Conservation (phyloP, 139 green algal genomes). For the Volvox reticuliferus region DNA sequence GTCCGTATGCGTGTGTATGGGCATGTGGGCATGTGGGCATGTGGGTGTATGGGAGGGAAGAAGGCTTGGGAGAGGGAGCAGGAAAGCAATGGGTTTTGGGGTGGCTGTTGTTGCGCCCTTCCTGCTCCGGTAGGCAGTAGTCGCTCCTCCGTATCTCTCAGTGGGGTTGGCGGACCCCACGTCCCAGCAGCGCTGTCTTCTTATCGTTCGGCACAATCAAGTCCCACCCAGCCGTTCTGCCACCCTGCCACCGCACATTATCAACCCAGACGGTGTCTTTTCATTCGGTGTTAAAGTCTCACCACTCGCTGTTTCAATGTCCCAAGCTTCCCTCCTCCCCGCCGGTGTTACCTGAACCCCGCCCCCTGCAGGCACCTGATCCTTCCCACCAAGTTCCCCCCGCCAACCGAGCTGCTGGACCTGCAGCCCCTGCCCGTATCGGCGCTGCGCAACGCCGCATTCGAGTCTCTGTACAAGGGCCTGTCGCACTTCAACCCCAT, state of each 20-base stretch:
- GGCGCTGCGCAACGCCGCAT: conserved; percentile 89
- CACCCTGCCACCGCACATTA: too few species aligned
- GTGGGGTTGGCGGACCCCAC: too few species aligned
- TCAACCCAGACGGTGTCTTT: too few species aligned
- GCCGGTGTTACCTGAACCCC: not conserved
- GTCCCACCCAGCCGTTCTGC: too few species aligned
- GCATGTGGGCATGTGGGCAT: not conserved
- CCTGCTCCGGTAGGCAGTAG: too few species aligned
- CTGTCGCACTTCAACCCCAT: conserved; percentile 97
- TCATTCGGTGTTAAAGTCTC: not conserved
- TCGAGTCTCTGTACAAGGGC: conserved; percentile 87
- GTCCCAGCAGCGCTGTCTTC: too few species aligned
- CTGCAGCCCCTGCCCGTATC: conserved; percentile 96
- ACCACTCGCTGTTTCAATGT: not conserved
- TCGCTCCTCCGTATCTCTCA: too few species aligned
- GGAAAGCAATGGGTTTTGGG: too few species aligned
- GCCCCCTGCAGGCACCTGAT: conserved; percentile 92
- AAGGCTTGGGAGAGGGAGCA: too few species aligned
- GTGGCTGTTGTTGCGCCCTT: too few species aligned
- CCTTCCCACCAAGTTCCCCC: conserved; percentile 93
- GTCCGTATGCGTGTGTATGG: conserved; percentile 8
- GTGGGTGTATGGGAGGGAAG: not conserved
- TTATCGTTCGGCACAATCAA: too few species aligned
- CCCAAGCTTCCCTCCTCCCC: not conserved
- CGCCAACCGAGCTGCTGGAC: conserved; percentile 97